Evolutionary conservation across 164 flowering plant genomes (phyloP), one percentile per base, ranked within the genome.

Genomic region (Pachysandra terminalis): DNA sequence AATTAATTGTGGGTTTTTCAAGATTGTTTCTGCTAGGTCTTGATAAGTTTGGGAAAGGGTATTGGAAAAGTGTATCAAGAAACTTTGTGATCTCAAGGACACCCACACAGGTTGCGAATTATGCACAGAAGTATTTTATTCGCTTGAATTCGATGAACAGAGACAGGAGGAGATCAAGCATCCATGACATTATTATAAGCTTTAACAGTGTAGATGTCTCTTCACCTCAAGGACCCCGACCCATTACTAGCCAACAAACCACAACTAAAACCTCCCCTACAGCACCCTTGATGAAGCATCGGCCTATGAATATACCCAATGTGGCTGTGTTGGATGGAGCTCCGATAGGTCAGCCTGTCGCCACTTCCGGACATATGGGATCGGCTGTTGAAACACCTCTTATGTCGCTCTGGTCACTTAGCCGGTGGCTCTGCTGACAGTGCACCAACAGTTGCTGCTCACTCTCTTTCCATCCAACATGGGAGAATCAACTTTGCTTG

Each of bases 41-140:
- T 25, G 96, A 89, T 72, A 89, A 87, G 70, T 89, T 84, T 65
- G 96, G 96, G 2, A 89, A 89, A 77, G 95, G 95, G 0, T 92
- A 87, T 68, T 89, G 95, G 95, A 80, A 92, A 67, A 89, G 92
- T 83, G 87, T 89, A 26, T 87, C 96, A 5, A 78, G 92, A 23
- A 87, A 89, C 80, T 87, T 78, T 68, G 96, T 89, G 14, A 77
- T 86, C 7, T 80, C 96, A 1, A 84, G 92, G 63, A 89, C 90
- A 1, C 91, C 95, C 2, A 87, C 95, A 3, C 95, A 87, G 75
- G 91, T 89, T 32, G 89, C 88, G 0, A 86, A 93, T 66, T 93
- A 90, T 67, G 96, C 96, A 6, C 96, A 89, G 52, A 89, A 89
- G 68, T 89, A 89, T 74, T 89, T 89, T 77, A 89, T 89, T 5